Base-by-base conservation (phyloP, 1,139 yeast species). In the Scheffersomyces parashehatae region DNA sequence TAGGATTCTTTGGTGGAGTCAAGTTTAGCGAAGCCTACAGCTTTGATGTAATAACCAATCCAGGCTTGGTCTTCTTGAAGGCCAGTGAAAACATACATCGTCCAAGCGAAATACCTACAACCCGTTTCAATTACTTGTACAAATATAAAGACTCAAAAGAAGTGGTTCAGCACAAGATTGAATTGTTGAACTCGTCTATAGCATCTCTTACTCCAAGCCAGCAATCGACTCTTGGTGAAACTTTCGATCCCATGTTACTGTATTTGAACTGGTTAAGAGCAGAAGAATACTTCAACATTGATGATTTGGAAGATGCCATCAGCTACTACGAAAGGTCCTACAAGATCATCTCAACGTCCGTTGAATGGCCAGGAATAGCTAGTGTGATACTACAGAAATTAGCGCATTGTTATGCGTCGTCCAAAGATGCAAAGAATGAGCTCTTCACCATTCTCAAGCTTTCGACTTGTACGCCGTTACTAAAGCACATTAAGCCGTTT, bases 201-300 rank as follows among this genome's bases (percentile, higher is more conserved):
- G 58, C 62, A 32, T 56, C 64, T 5, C 66, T 69, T 35, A 37
- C 29, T 29, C 10, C 38, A 42, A 35, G 28, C 47, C n/a, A 36
- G 40, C 30, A 29, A 40, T n/a, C 37, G 5, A 20, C 34, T n/a
- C 57, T 50, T 1, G 53, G 50, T 26, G 39, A 36, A 14, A 45
- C 38, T 33, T 39, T 38, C 24, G 37, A 28, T n/a, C 51, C 45
- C 54, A 79, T 47, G 50, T 68, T 24, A 58, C 70, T 40, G 64
- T 77, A 70, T 50, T 59, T 79, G 3, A 69, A 73, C 50, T 80
- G 71, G 62, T 68, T 74, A 45, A 55, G 81, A 7, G 88, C 77
- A 1, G 80, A 79, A 42, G 75, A 72, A 41, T 67, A 71, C 50
- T 68, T 56, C 37, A 46, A 49, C 0, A 40, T 48, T 12, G 47